Percentiles rank a stretch among this genome's conserved stretches.
Conservation (phyloP, 345 rosid species). For the Eucalyptus polyanthemos region DNA sequence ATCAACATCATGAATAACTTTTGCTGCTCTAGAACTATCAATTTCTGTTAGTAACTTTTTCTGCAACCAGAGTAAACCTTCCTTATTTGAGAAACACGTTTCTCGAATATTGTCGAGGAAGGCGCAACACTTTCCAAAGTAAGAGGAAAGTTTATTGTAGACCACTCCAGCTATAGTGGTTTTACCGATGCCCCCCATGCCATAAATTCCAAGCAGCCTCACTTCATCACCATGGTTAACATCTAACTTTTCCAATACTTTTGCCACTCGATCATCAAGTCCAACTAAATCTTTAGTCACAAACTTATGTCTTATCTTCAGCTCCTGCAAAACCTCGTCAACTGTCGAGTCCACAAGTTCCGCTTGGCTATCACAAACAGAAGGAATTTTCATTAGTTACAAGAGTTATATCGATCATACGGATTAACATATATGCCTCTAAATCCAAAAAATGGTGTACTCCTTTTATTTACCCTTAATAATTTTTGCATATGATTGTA, state of each 20-base stretch:
- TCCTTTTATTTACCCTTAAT: neutral
- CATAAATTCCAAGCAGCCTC: neutral
- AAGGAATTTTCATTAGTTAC: no score
- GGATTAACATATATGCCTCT: accelerated
- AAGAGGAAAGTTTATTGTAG: accelerated
- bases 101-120: accelerated
- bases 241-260: accelerated
- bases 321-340: accelerated
- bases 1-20: neutral
- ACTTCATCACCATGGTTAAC: accelerated
- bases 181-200: neutral
- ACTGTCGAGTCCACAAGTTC: accelerated
- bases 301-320: accelerated
- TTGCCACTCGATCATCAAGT: accelerated
- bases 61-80: accelerated
- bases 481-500: neutral
- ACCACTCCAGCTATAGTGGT: accelerated
- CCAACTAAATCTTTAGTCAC: no score
- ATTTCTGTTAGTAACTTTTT: no score
- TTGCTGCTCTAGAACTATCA: accelerated
- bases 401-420: accelerated
- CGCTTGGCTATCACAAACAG: no score
- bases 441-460: no score
- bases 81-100: accelerated
- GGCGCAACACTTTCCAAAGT: accelerated